Evolutionary conservation across 2,329 filamentous ascomycete species (phyloP).

Genomic region (Talaromyces funiculosus): DNA sequence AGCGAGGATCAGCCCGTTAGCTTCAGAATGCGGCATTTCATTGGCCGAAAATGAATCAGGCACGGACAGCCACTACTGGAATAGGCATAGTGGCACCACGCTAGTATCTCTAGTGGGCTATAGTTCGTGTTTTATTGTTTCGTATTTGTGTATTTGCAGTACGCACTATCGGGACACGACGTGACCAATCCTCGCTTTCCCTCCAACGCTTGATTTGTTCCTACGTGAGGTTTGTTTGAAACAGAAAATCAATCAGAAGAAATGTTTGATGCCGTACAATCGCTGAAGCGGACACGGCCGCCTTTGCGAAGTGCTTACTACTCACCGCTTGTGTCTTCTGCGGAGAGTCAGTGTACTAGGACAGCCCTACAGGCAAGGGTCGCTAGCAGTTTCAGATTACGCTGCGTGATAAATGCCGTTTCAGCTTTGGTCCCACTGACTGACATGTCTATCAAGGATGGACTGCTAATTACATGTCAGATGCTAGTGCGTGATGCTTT

Average conservation of each 20-base stretch:
- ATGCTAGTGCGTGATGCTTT: not conserved
- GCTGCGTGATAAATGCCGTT: not conserved
- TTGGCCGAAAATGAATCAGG: not conserved
- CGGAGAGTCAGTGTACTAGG: not conserved
- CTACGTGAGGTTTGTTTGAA: not conserved
- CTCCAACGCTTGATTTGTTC: not conserved
- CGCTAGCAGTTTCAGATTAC: not conserved
- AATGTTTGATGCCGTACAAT: not conserved
- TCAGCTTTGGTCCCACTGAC: not conserved
- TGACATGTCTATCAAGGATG: not conserved
- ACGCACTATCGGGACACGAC: not conserved
- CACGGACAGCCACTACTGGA: not conserved
- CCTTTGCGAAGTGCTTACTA: not conserved
- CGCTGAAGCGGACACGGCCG: not conserved
- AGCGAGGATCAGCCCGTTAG: not conserved
- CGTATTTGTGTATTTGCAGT: not conserved
- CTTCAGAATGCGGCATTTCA: not conserved
- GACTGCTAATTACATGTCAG: not conserved
- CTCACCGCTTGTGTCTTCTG: not conserved
- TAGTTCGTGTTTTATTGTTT: not conserved
- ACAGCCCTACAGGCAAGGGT: conserved; percentile 1
- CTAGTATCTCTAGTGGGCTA: not conserved
- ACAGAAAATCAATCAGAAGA: not conserved
- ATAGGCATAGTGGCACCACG: not conserved
- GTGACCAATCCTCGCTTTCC: not conserved